Evolutionary conservation across 176 grass and related monocot species (phyloP), one percentile per base, ranked within the genome.

Genomic region (Avena insularis): DNA sequence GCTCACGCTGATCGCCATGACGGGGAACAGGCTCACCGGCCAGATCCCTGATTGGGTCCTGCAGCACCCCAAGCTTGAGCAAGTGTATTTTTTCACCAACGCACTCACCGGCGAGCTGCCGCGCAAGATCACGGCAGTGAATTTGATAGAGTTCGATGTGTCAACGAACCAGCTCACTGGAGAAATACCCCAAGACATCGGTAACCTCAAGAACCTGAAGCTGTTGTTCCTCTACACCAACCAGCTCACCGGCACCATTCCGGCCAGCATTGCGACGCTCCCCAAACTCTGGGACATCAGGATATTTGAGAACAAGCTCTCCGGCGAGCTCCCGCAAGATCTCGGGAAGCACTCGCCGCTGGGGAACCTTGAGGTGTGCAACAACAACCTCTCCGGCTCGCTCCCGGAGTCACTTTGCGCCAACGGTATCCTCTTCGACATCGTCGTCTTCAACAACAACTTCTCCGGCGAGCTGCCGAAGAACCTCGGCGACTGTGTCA

Each of bases 331-430:
- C 48, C 96, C 93, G 4, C 61, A 54, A 0, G 87, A 92, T 61
- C 89, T 98, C 27, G 96, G 96, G 54, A 88, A 86, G 36, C 78
- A 93, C 85, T 95, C 96, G 13, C 63, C 36, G 43, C 86, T 98
- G 4, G 23, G 14, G 40, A 90, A 93, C 74, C 6, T 98, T 17
- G 91, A 98, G 74, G 74, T 93, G 19, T 19, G 6, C 77, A 25
- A 82, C 61, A 98, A 98, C 68, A 69, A 75, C 16, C 20, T 98
- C 61, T 91, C 86, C 6, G 96, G 93, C 48, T 2, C 29, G 10
- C 79, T 95, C 54, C 93, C 84, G 4, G 36, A 86, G 10, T 36
- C 87, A 4, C 83, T 98, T 2, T 98, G 96, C 71, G 57, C 86
- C 47, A 85, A 86, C 9, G 29, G 80, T 20, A 43, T 0, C 6